A percentile compares a stretch with the other conserved stretches of the same genome.
Evolutionary conservation across 116 monocot genomes (phyloP).

Genomic region (Zostera marina): DNA sequence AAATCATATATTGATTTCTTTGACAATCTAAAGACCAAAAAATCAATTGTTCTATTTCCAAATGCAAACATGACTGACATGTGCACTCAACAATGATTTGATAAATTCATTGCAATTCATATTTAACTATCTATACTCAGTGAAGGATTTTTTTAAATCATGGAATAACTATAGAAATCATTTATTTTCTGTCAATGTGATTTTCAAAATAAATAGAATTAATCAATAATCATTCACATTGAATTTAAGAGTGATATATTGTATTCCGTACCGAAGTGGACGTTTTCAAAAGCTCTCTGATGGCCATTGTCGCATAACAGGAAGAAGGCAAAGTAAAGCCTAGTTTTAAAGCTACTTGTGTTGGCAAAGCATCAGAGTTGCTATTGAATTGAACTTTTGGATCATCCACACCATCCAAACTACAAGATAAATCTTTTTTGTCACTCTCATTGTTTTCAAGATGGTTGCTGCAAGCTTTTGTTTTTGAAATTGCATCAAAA

Average conservation of each 20-base stretch:
- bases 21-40: no score
- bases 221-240: not conserved
- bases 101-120: no score
- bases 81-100: no score
- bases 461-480: not conserved
- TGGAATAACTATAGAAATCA: no score
- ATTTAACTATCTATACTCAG: no score
- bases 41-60: no score
- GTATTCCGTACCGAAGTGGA: slow-evolving; percentile 61
- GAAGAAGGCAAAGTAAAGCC: slow-evolving; percentile 67
- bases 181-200: no score
- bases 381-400: slow-evolving; percentile 3
- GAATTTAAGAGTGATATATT: not conserved
- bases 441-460: slow-evolving; percentile 1
- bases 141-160: no score
- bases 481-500: slow-evolving; percentile 43
- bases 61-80: no score
- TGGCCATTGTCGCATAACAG: slow-evolving; percentile 97
- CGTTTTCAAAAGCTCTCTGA: slow-evolving; percentile 75
- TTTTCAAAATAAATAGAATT: no score
- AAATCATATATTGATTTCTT: no score
- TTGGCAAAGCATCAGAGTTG: slow-evolving; percentile 11
- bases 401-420: not conserved
- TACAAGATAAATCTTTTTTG: slow-evolving; percentile 6
- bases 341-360: slow-evolving; percentile 61